phyloP scores from a whole-genome alignment of 2,329 filamentous ascomycete species.

The Verticillium longisporum region DNA sequence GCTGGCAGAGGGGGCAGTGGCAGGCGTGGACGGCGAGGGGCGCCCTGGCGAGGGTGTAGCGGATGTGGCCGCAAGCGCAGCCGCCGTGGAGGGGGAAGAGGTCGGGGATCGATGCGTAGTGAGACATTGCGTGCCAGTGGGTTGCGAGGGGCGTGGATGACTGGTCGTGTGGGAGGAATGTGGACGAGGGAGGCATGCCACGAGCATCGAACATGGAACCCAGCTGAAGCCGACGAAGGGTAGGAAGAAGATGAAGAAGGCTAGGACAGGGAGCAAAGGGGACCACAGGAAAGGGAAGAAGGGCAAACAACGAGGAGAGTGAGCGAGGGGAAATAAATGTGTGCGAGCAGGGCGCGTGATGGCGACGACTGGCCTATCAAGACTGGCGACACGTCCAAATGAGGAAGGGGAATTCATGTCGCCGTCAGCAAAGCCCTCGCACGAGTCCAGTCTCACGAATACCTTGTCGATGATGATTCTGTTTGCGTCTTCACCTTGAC shows the following conservation, averaged over 20 bases:
- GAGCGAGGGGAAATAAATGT: background rate
- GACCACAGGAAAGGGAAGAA: background rate
- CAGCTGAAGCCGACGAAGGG: background rate
- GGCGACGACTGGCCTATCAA: background rate
- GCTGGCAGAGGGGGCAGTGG: constrained; percentile 39
- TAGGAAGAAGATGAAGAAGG: background rate
- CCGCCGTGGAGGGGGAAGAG: constrained; percentile 31
- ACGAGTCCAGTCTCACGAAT: background rate
- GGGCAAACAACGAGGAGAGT: background rate
- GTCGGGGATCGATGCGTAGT: constrained; percentile 2
- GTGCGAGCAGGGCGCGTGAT: background rate
- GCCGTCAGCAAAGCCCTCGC: background rate
- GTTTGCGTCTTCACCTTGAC: background rate
- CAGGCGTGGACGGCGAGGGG: constrained; percentile 37
- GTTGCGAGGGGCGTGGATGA: background rate
- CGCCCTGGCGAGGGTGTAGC: constrained; percentile 57
- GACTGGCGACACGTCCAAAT: background rate
- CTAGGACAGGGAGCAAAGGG: background rate
- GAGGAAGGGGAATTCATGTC: background rate
- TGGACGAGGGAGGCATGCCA: background rate
- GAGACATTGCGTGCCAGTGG: constrained; percentile 2
- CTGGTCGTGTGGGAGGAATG: background rate
- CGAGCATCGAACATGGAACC: too few species aligned
- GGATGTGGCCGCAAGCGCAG: constrained; percentile 64
- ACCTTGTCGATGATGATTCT: background rate